Percentiles rank a stretch among this genome's conserved stretches.
Evolutionary conservation across 305 asterid genomes (phyloP).

Genomic region (Solanum chacoense): DNA sequence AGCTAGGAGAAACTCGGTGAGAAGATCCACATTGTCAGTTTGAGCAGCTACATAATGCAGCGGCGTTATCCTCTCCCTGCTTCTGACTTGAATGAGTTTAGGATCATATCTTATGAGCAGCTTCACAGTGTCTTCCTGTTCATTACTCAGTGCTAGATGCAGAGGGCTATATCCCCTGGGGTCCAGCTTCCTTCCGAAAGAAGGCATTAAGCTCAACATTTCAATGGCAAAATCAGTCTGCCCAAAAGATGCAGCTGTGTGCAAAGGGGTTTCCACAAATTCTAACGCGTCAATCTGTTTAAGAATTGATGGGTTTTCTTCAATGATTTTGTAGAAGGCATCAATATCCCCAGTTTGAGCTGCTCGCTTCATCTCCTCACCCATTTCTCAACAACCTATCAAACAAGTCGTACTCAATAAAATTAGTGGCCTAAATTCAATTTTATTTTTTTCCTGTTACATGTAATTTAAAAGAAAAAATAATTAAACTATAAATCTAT

Average conservation of each 20-base stretch:
- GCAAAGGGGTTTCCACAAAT: background rate
- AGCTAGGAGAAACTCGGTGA: background rate
- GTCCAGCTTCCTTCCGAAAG: background rate
- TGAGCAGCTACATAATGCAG: conserved; percentile 3
- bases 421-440: background rate
- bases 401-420: background rate
- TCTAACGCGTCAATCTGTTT: background rate
- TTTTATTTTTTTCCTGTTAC: background rate
- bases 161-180: background rate
- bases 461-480: background rate
- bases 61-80: background rate
- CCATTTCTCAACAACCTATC: background rate
- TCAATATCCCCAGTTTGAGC: background rate
- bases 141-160: background rate
- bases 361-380: background rate
- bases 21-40: background rate
- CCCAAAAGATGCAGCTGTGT: background rate
- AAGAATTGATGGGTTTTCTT: background rate
- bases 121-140: background rate
- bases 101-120: background rate
- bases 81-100: background rate
- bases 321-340: background rate
- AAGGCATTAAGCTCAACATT: background rate
- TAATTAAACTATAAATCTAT: background rate
- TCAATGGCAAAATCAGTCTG: background rate